These are phyloP conservation scores for Colletotrichum sidae DNA, from an alignment of 2,329 filamentous ascomycete genomes.

Conservation along the genomic window DNA sequence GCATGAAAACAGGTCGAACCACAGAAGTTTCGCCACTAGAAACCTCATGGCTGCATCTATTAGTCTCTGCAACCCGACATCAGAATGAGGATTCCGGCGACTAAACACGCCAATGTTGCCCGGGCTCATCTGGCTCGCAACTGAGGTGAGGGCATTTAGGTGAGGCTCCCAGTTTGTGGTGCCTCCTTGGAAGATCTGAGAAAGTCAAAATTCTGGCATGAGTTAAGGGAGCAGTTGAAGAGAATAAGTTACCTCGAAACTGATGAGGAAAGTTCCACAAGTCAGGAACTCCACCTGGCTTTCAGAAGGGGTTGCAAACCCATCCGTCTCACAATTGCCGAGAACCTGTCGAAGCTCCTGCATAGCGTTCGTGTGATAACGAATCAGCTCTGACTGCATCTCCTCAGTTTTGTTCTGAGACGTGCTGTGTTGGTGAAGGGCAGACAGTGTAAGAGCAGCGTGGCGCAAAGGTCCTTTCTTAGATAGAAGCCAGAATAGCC, in stretches of 20 bases:
- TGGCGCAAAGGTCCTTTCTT: constrained; percentile 41
- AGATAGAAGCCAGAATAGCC: constrained; percentile 42
- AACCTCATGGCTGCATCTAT: constrained; percentile 31
- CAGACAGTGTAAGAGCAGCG: constrained; percentile 43
- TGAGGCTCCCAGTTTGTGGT: constrained; percentile 30
- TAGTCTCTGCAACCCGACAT: constrained; percentile 14
- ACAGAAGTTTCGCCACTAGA: constrained; percentile 28
- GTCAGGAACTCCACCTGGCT: constrained; percentile 43
- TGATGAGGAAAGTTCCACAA: constrained; percentile 42
- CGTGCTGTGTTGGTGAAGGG: constrained; percentile 42
- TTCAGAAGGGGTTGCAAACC: constrained; percentile 31
- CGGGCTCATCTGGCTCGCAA: constrained; percentile 11
- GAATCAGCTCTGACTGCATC: constrained; percentile 39
- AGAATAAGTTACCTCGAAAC: constrained; percentile 40
- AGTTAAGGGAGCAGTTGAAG: no score
- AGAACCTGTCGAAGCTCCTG: constrained; percentile 41
- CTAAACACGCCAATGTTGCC: neutral
- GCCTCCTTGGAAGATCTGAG: constrained; percentile 32
- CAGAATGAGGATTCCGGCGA: neutral
- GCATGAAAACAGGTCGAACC: constrained; percentile 31
- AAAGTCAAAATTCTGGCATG: neutral
- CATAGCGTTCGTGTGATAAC: constrained; percentile 43
- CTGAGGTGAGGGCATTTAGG: constrained; percentile 22
- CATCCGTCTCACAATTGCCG: constrained; percentile 20
- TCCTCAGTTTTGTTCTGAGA: constrained; percentile 38